These are phyloP conservation scores for Cladosporium halotolerans DNA, from an alignment of 2,329 filamentous ascomycete species.

Conservation along the genomic window DNA sequence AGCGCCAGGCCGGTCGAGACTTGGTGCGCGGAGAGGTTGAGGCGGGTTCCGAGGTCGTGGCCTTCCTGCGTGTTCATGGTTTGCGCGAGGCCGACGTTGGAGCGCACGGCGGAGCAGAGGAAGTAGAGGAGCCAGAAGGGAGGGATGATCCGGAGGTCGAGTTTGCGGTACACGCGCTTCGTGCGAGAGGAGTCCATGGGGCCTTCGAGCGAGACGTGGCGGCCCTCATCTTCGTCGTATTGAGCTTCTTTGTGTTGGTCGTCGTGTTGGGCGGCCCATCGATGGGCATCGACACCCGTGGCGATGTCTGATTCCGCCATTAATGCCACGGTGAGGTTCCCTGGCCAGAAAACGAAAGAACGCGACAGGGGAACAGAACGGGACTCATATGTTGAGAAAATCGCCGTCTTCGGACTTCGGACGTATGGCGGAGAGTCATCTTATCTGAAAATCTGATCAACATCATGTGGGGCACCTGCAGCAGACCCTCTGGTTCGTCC, in stretches of 20 bases:
- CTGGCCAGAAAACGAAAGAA: no score
- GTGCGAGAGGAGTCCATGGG: constrained; percentile 13
- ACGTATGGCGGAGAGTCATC: constrained; percentile 9
- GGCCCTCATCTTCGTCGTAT: constrained; percentile 6
- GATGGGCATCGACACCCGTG: background rate
- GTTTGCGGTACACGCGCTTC: constrained; percentile 8
- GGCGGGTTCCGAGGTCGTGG: constrained; percentile 68
- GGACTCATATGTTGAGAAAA: constrained; percentile 1
- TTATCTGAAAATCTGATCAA: background rate
- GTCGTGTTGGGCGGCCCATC: background rate
- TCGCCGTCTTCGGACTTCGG: constrained; percentile 8
- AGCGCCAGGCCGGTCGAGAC: constrained; percentile 78
- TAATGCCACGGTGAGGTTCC: background rate
- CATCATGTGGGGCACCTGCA: no score
- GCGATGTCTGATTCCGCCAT: background rate
- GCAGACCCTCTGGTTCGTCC: no score
- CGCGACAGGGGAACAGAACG: no score
- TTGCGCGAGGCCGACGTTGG: constrained; percentile 88
- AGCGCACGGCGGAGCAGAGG: constrained; percentile 83
- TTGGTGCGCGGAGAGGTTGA: constrained; percentile 66
- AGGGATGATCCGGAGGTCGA: constrained; percentile 32
- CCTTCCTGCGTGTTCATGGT: constrained; percentile 72
- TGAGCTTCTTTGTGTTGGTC: constrained; percentile 11
- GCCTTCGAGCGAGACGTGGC: constrained; percentile 10
- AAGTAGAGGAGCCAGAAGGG: constrained; percentile 91